Evolutionary conservation across 2,329 filamentous ascomycete species (phyloP).

Genomic region (Penicillium sp.): DNA sequence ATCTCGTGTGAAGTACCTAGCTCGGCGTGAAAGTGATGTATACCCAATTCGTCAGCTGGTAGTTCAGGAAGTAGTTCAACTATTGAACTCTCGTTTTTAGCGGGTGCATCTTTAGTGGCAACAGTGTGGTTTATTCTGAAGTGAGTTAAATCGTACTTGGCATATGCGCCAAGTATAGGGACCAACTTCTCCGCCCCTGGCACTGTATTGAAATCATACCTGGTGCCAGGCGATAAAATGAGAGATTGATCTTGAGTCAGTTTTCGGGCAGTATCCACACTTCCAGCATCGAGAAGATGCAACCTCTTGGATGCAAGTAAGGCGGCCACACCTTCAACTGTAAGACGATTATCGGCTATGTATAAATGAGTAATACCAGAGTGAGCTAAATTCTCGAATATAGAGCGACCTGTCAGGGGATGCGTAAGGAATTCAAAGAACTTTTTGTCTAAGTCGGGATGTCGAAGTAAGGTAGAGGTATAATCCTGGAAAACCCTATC

Average conservation of each 20-base stretch:
- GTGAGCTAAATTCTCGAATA: conserved; percentile 53
- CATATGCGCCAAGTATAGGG: conserved; percentile 46
- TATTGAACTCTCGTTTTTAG: conserved; percentile 26
- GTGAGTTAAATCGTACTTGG: conserved; percentile 49
- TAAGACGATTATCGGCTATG: conserved; percentile 53
- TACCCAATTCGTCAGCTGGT: conserved; percentile 25
- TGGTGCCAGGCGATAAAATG: conserved; percentile 9
- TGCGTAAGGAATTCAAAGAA: conserved; percentile 48
- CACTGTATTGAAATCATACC: conserved; percentile 16
- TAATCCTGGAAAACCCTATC: background rate
- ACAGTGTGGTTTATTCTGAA: conserved; percentile 54
- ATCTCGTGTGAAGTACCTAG: conserved; percentile 28
- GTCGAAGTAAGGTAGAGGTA: conserved; percentile 20
- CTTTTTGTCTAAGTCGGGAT: conserved; percentile 42
- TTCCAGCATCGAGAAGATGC: conserved; percentile 55
- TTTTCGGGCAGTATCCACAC: conserved; percentile 36
- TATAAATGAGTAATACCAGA: conserved; percentile 59
- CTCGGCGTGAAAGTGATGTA: conserved; percentile 21
- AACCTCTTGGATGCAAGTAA: conserved; percentile 50
- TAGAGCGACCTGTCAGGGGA: conserved; percentile 50
- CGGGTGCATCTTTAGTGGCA: conserved; percentile 45
- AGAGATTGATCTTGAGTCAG: conserved; percentile 17
- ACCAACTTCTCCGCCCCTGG: conserved; percentile 54
- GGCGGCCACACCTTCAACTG: conserved; percentile 53
- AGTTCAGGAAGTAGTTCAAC: conserved; percentile 31